These are phyloP conservation scores for Petunia hybrid DNA, from an alignment of 305 asterid genomes.

Conservation along the genomic window DNA sequence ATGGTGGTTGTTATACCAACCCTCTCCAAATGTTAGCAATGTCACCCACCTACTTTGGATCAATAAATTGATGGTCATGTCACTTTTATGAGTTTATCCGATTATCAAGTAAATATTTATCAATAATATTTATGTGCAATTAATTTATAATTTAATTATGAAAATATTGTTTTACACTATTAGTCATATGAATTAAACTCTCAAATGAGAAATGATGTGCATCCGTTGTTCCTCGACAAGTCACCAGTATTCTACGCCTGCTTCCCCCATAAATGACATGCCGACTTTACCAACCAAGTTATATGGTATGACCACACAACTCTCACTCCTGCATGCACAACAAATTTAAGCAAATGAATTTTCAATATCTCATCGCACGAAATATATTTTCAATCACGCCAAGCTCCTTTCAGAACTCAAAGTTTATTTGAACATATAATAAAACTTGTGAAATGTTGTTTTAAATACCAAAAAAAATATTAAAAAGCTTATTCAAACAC, in stretches of 20 bases:
- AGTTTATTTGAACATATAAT: too few species aligned
- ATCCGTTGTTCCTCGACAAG: constrained; percentile 78
- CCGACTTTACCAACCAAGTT: constrained; percentile 85
- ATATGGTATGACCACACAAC: constrained; percentile 78
- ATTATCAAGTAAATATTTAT: too few species aligned
- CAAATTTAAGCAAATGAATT: not conserved
- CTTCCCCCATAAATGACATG: constrained; percentile 89
- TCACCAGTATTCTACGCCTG: constrained; percentile 80
- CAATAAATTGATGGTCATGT: not conserved
- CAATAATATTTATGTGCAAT: too few species aligned
- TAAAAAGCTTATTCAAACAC: too few species aligned
- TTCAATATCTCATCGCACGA: not conserved
- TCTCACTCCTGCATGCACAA: constrained; percentile 66
- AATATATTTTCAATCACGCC: not conserved
- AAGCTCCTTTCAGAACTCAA: too few species aligned
- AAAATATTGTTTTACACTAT: too few species aligned
- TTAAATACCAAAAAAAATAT: too few species aligned
- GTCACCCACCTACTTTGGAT: constrained; percentile 70
- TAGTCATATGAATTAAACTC: too few species aligned
- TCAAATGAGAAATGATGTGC: not conserved
- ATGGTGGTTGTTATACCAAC: constrained; percentile 92
- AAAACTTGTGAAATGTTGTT: not conserved
- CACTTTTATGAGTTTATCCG: too few species aligned
- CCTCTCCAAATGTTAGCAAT: constrained; percentile 82
- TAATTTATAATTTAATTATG: too few species aligned